Percentiles rank a stretch among this genome's conserved stretches.
These are phyloP conservation scores for Geranium rotundifolium DNA, from an alignment of 345 rosid species.

Conservation along the genomic window DNA sequence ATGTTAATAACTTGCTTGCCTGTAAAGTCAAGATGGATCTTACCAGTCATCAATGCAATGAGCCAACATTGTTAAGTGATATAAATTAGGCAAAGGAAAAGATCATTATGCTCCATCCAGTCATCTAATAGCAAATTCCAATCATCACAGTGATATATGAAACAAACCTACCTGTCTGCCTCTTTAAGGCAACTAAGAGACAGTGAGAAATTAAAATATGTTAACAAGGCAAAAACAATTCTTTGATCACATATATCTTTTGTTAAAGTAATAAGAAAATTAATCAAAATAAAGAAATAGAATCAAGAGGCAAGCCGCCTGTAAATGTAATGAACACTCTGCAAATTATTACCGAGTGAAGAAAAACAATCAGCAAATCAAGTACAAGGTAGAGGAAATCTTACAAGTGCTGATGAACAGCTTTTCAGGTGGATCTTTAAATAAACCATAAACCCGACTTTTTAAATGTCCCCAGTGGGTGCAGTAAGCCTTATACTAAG, in stretches of 20 bases:
- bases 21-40: constrained; percentile 12
- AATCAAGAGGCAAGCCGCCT: neutral
- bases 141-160: constrained; percentile 14
- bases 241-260: constrained; percentile 1
- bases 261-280: neutral
- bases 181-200: constrained; percentile 8
- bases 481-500: constrained; percentile 32
- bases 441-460: neutral
- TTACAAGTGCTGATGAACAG: constrained; percentile 18
- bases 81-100: constrained; percentile 19
- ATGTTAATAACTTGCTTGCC: neutral
- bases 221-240: constrained; percentile 3
- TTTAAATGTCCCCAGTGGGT: constrained; percentile 23
- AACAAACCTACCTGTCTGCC: constrained; percentile 24
- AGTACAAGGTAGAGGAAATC: constrained; percentile 12
- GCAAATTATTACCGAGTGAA: neutral
- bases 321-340: neutral
- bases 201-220: neutral
- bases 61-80: constrained; percentile 11
- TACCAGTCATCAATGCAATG: constrained; percentile 3
- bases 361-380: constrained; percentile 5
- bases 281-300: neutral
- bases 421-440: constrained; percentile 12
- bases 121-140: constrained; percentile 20
- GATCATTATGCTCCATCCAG: constrained; percentile 16